These are phyloP conservation scores for Nakaseomyces nivariensis DNA, from an alignment of 1,139 yeast genomes.

Conservation along the genomic window DNA sequence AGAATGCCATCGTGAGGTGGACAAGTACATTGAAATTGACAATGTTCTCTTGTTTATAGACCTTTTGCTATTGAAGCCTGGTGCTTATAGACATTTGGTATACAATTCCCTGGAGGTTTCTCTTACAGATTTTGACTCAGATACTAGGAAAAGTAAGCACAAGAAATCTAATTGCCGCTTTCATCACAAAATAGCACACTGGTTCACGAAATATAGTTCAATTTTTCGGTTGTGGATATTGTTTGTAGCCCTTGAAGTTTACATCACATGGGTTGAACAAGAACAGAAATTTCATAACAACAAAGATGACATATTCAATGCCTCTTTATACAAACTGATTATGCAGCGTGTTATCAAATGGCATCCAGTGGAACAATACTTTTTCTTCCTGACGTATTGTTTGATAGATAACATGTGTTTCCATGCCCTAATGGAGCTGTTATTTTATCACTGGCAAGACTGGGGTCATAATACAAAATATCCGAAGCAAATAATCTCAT, in stretches of 20 bases:
- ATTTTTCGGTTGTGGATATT: conserved; percentile 47
- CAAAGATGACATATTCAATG: neutral
- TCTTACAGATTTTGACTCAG: conserved; percentile 7
- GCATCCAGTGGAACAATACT: conserved; percentile 51
- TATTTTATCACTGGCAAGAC: conserved; percentile 30
- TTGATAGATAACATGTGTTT: conserved; percentile 46
- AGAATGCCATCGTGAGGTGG: conserved; percentile 65
- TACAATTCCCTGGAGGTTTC: conserved; percentile 50
- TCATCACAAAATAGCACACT: conserved; percentile 4
- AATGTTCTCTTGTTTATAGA: conserved; percentile 77
- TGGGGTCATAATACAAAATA: conserved; percentile 30
- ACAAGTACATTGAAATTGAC: conserved; percentile 87
- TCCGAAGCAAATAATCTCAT: conserved; percentile 35
- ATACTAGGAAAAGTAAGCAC: conserved; percentile 4
- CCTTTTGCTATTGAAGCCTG: conserved; percentile 69
- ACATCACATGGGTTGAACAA: conserved; percentile 83
- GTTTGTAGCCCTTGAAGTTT: conserved; percentile 77
- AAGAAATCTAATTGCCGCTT: neutral
- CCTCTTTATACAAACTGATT: conserved; percentile 10
- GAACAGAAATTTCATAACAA: conserved; percentile 40
- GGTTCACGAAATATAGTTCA: conserved; percentile 24
- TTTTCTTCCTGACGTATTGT: conserved; percentile 55
- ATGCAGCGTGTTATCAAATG: conserved; percentile 36
- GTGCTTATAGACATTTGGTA: conserved; percentile 82
- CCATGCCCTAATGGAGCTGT: conserved; percentile 36